Evolutionary conservation across 805 yeast genomes (phyloP).

Genomic region (Candida alai): DNA sequence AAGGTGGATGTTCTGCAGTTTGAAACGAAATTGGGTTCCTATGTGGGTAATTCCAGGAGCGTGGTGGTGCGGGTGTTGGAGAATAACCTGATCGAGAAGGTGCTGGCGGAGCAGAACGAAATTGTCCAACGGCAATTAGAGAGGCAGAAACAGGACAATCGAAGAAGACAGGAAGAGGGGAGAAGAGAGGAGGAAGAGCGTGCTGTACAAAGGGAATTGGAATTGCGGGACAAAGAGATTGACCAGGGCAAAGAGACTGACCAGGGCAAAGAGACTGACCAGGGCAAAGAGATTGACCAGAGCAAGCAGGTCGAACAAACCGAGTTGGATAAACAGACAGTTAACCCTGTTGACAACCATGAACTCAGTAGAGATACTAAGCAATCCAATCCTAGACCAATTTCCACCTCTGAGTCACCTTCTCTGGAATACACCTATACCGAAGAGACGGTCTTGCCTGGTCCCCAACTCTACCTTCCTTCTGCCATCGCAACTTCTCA

Average conservation of each 20-base stretch:
- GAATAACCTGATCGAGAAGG: conserved; percentile 10
- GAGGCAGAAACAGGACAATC: conserved; percentile 8
- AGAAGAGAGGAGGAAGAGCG: conserved; percentile 7
- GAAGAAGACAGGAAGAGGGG: conserved; percentile 2
- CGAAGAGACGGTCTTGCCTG: conserved; percentile 7
- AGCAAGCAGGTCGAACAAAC: background rate
- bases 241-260: conserved; percentile 5
- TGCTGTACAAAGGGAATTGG: background rate
- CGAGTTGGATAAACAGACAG: conserved; percentile 1
- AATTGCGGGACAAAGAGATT: conserved; percentile 1
- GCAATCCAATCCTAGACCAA: background rate
- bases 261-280: conserved; percentile 1
- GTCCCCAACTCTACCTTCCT: conserved; percentile 22
- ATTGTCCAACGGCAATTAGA: conserved; percentile 17
- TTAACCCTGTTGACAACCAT: background rate
- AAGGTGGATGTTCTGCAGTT: conserved; percentile 10
- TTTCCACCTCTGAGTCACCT: too few relatives aligned
- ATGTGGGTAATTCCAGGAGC: conserved; percentile 21
- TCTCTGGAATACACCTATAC: background rate
- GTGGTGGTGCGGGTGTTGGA: conserved; percentile 22
- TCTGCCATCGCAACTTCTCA: conserved; percentile 3
- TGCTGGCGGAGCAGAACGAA: conserved; percentile 19
- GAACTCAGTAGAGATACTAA: background rate
- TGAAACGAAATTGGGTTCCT: conserved; percentile 11
- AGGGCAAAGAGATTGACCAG: background rate